phyloP scores from a whole-genome alignment of 2,329 filamentous ascomycete species.

The Helotiales sp. region DNA sequence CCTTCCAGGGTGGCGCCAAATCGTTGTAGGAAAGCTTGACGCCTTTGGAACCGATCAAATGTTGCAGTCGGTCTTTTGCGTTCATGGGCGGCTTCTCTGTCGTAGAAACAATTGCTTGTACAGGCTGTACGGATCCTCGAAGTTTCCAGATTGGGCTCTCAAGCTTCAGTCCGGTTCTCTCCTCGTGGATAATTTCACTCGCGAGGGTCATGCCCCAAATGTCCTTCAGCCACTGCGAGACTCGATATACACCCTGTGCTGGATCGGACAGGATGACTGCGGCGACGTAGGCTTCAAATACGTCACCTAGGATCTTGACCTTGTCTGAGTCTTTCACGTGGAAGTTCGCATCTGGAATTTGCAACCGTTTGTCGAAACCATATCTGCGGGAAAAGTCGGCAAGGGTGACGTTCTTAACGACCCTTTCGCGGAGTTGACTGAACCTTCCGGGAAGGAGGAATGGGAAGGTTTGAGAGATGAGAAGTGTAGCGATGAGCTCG shows the following conservation, averaged over 20 bases:
- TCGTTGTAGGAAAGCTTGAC: conserved; percentile 67
- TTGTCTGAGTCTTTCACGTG: conserved; percentile 48
- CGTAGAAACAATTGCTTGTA: conserved; percentile 7
- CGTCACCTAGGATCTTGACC: conserved; percentile 79
- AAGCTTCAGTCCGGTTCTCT: conserved; percentile 33
- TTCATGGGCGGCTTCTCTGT: conserved; percentile 40
- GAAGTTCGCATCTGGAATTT: conserved; percentile 45
- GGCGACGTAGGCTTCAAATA: conserved; percentile 91
- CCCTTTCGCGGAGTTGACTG: conserved; percentile 75
- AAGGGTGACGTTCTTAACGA: conserved; percentile 83
- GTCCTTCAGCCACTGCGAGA: conserved; percentile 72
- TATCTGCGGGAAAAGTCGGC: conserved; percentile 73
- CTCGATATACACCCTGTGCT: conserved; percentile 62
- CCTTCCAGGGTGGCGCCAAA: conserved; percentile 56
- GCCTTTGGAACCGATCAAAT: conserved; percentile 56
- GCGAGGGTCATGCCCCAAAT: conserved; percentile 73
- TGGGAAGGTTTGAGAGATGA: conserved; percentile 76
- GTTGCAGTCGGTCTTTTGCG: conserved; percentile 59
- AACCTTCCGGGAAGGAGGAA: conserved; percentile 69
- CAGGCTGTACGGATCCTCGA: conserved; percentile 24
- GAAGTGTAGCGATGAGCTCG: conserved; percentile 73
- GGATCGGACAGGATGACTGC: conserved; percentile 74
- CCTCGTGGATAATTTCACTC: conserved; percentile 54
- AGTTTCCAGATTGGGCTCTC: conserved; percentile 41
- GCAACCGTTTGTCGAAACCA: conserved; percentile 68